Percentiles rank a stretch among this genome's conserved stretches.
These are phyloP conservation scores for Aspergillus carlsbadensis DNA, from an alignment of 495 filamentous ascomycete species.

Conservation along the genomic window DNA sequence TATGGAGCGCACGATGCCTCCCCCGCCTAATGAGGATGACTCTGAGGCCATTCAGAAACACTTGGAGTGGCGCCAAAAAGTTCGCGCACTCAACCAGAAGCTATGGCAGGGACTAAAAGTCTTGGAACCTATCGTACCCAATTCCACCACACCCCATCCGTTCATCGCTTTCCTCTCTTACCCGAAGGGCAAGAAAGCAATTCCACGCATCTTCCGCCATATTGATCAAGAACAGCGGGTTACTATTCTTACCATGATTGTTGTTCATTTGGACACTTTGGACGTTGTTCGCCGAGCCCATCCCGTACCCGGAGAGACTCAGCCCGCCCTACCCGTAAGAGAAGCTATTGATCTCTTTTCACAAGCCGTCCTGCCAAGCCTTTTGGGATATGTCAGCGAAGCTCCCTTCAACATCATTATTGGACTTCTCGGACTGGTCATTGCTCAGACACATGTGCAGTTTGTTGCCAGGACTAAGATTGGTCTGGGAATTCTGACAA, in stretches of 20 bases:
- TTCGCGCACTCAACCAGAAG: constrained; percentile 70
- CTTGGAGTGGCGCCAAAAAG: constrained; percentile 67
- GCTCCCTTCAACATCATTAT: constrained; percentile 86
- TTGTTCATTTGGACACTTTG: constrained; percentile 87
- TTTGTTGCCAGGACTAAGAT: constrained; percentile 77
- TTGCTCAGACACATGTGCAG: constrained; percentile 76
- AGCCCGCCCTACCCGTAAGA: constrained; percentile 67
- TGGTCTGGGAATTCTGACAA: constrained; percentile 85
- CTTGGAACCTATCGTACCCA: constrained; percentile 81
- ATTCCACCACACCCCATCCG: constrained; percentile 73
- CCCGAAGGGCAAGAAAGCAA: constrained; percentile 92
- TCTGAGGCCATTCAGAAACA: constrained; percentile 63
- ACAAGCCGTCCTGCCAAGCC: constrained; percentile 79
- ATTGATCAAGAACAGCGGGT: constrained; percentile 88
- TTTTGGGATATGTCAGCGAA: constrained; percentile 86
- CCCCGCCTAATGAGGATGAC: constrained; percentile 61
- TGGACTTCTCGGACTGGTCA: constrained; percentile 80
- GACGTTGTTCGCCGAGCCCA: constrained; percentile 84
- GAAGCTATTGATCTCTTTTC: constrained; percentile 93
- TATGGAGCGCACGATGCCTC: constrained; percentile 84
- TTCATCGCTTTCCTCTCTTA: constrained; percentile 97
- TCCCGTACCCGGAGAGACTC: constrained; percentile 64
- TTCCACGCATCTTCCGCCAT: constrained; percentile 91
- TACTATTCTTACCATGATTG: constrained; percentile 91
- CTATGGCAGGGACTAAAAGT: constrained; percentile 86